Base-by-base conservation (phyloP, 164 flowering plant species). In the Amborella trichopoda region DNA sequence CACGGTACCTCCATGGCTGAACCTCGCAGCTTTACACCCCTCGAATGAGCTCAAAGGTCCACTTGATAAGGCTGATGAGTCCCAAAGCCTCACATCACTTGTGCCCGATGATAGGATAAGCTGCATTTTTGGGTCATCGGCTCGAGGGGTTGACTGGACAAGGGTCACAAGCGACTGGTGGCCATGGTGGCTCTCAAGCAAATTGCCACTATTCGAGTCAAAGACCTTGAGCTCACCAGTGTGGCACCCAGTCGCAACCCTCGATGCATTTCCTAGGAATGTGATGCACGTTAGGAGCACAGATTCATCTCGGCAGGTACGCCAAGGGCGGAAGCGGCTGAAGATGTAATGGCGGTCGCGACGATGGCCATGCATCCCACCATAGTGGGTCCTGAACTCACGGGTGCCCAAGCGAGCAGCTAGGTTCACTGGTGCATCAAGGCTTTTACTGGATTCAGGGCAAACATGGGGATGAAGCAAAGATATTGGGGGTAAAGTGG, bases 401-500 rank as follows among this genome's bases (percentile, higher is more conserved):
- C 95, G 89, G 4, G 75, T 72, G 48, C 80, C 72, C 48, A 88
- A 73, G 17, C 99, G 73, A 18, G 89, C 67, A 3, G 96, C 79
- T 1, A 88, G 69, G 67, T 93, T 93, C 40, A 76, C 68, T 44
- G 99, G 96, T n/a, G 86, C 84, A 67, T 88, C 96, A 52, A 84
- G 72, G 56, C 73, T 79, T 53, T 76, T 70, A 50, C 62, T 79
- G 46, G 96, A 81, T 61, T 88, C 99, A 26, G 99, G 96, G 61
- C 99, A 93, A 34, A 80, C 75, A 60, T 93, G 99, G 5, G 95
- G 88, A 26, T 83, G 91, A 44, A 84, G 64, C 13, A 93, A 82
- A 50, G 96, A 84, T 40, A 93, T 88, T 17, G 99, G 95, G 1
- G 99, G 99, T 49, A 93, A 73, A 43, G 99, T 93, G 8, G 99